Base-by-base conservation (phyloP, 352 stramenopile genomes). In the Globisporangium recalcitrans region DNA sequence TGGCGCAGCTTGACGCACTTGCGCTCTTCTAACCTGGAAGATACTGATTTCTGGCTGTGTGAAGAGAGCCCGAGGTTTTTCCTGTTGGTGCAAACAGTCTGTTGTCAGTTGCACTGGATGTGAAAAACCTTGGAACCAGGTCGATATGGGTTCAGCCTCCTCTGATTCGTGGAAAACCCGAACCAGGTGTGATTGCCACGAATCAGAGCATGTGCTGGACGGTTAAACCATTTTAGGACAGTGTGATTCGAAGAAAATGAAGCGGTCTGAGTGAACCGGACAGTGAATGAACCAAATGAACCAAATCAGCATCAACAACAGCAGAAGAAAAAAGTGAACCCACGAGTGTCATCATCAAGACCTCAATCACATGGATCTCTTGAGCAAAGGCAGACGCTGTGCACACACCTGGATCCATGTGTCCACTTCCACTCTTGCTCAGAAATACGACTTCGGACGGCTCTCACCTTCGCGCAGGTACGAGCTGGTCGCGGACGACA, bases 401-500 rank as follows among this genome's bases (percentile, higher is more conserved):
- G 48, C 48, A 53, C 7, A 29, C 36, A 27, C 9, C 38, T 5
- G 9, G 38, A 11, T 46, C 38, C 19, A 46, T 21, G 3, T 46
- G 16, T 46, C 16, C 38, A 40, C 27, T 6, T 31, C 51, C 6
- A 14, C n/a, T 14, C 34, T 19, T 24, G 22, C 24, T 86, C 66
- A 92, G 73, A 92, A 89, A 66, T 91, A 89, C 52, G 48, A 54
- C 26, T 71, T 87, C 58, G 73, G 66, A 6, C 65, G 69, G 26
- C n/a, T 72, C 52, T 86, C 75, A 49, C 71, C 68, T 57, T 82
- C 69, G 26, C 71, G 76, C 22, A 89, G 63, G 56, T 88, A 88
- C 42, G 79, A 88, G 51, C 71, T 85, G 3, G 74, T 93, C 27
- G 83, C 85, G 34, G 83, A 91, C 31, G 85, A 93, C 32, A 93